Evolutionary conservation across 208 protist genomes (phyloP), one percentile per base, ranked within the genome.

Genomic region (Leishmania turanica): DNA sequence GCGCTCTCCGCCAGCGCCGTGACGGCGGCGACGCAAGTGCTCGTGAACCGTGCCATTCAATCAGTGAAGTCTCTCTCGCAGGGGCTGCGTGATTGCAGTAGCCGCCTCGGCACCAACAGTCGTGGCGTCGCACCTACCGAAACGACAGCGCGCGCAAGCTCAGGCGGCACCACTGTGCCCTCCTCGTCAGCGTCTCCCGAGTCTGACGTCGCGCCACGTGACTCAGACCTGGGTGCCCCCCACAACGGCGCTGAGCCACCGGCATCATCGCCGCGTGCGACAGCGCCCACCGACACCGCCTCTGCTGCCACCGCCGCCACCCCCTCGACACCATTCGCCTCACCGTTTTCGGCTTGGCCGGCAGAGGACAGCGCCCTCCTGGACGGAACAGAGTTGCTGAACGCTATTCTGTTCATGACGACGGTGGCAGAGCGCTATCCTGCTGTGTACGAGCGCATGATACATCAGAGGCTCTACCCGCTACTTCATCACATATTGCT

Each of bases 401-500:
- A 86, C 40, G 83, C 90, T 24, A 79, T 85, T 31, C 78, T 94
- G 31, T 89, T 93, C 75, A 81, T 90, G 49, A 64, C 85, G 40
- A 83, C 92, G 49, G 82, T 93, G 54, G 85, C 89, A 1, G 56
- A 69, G 37, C 76, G 72, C 34, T 74, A 89, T 58, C 86, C 92
- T 9, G 69, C 68, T 13, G 34, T 92, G 24, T 96, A 86, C 68
- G 87, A 96, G 83, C 40, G 51, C 15, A 73, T 87, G 31, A 54
- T 93, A 27, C 69, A 85, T 45, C 77, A 75, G 45, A 78, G 89
- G 69, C 62, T 96, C 9, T 91, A 88, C 76, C 88, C 91, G 8
- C 70, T 91, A 56, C 84, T 96, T n/a, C 87, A 84, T 56, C 79
- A 84, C 60, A 84, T 85, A 5, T 54, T 93, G 40, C 82, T 80